These are phyloP conservation scores for Penicillium sp. DNA, from an alignment of 2,329 filamentous ascomycete genomes.

Conservation along the genomic window DNA sequence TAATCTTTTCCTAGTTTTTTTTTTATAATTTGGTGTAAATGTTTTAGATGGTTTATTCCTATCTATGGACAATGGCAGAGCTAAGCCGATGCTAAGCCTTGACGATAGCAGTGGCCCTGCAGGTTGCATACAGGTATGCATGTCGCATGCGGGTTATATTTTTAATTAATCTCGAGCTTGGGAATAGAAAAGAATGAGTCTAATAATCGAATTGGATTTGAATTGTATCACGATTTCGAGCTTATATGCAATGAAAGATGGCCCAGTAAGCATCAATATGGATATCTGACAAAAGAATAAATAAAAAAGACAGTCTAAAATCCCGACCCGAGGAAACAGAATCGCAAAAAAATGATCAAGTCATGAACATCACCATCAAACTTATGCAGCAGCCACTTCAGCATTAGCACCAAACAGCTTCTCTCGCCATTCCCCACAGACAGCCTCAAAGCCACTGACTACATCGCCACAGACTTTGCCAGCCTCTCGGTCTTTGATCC, in stretches of 20 bases:
- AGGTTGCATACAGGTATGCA: not conserved
- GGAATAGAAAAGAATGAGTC: not conserved
- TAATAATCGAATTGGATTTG: not conserved
- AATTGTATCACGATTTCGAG: not conserved
- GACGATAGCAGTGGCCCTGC: not conserved
- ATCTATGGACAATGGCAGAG: no score
- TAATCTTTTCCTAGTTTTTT: slow-evolving; percentile 1
- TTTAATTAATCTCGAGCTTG: not conserved
- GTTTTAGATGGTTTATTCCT: not conserved
- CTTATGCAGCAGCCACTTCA: slow-evolving; percentile 33
- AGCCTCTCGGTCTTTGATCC: slow-evolving; percentile 73
- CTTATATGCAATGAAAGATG: not conserved
- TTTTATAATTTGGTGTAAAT: not conserved
- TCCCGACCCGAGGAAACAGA: not conserved
- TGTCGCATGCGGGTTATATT: not conserved
- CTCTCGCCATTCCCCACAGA: slow-evolving; percentile 80
- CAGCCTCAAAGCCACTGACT: slow-evolving; percentile 85
- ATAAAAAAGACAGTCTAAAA: not conserved
- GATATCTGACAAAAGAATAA: slow-evolving; percentile 6
- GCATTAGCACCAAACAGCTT: slow-evolving; percentile 59
- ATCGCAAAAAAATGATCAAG: not conserved
- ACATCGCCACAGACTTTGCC: slow-evolving; percentile 82
- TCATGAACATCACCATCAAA: slow-evolving; percentile 3
- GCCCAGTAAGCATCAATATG: slow-evolving; percentile 3
- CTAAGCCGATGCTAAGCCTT: not conserved